phyloP scores from a whole-genome alignment of 306 rosid genomes.

The Morella rubra region DNA sequence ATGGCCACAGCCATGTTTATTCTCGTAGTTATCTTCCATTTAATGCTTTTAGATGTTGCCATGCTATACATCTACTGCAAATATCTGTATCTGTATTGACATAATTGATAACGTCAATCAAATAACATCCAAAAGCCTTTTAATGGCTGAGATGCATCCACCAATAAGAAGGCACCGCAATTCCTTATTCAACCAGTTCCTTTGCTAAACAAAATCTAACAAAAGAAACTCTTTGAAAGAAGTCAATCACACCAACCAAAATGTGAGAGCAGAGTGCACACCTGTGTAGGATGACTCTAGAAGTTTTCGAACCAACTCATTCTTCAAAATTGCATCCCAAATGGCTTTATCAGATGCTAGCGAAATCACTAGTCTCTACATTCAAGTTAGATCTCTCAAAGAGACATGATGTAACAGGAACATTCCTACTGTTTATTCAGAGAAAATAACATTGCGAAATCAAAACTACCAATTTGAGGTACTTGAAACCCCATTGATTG shows the following conservation, averaged over 20 bases:
- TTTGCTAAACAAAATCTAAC: not conserved
- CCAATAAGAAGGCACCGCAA: not conserved
- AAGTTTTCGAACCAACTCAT: slow-evolving; percentile 45
- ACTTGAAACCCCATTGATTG: slow-evolving; percentile 2
- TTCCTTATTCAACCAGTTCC: not conserved
- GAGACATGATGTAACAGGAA: slow-evolving; percentile 13
- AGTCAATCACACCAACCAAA: slow-evolving; percentile 4
- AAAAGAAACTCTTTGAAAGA: not conserved
- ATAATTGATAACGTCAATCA: not conserved
- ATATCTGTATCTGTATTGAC: not conserved
- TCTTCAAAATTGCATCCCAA: slow-evolving; percentile 63
- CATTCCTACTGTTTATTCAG: not conserved
- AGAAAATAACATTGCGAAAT: not conserved
- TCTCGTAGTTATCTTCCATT: not conserved
- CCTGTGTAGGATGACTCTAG: slow-evolving; percentile 46
- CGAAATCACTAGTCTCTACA: slow-evolving; percentile 67
- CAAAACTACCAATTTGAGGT: not conserved
- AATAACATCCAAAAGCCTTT: not conserved
- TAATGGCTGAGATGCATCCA: not conserved
- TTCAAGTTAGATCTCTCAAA: slow-evolving; percentile 15
- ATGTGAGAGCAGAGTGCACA: slow-evolving; percentile 20
- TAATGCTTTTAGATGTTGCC: not conserved
- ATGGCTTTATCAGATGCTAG: slow-evolving; percentile 61
- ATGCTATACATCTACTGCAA: not conserved
- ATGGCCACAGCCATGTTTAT: not conserved